Conservation (phyloP, 768 basidiomycete genomes). For the Mycena galopus region DNA sequence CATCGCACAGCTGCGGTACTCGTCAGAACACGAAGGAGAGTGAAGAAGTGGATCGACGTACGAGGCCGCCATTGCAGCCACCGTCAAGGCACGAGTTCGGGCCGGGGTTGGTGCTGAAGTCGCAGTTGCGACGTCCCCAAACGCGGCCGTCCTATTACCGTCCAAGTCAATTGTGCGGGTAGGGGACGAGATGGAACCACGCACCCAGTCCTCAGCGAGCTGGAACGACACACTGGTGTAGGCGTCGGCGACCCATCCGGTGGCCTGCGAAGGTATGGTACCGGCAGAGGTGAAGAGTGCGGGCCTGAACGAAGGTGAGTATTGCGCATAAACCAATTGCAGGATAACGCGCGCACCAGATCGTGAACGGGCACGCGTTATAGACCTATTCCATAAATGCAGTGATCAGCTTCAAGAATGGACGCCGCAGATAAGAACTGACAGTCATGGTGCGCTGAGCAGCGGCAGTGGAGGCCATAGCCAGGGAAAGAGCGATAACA, state of each 20-base stretch:
- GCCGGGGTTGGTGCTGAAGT: conserved; percentile 15
- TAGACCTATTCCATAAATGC: neutral
- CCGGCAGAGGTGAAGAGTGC: conserved; percentile 17
- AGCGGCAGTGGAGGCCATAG: too few species aligned
- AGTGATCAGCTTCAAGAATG: too few species aligned
- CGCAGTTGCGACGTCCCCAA: conserved; percentile 19
- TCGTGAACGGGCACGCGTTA: conserved; percentile 21
- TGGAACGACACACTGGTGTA: neutral
- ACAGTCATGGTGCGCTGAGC: too few species aligned
- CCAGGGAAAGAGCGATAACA: too few species aligned
- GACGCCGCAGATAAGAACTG: too few species aligned
- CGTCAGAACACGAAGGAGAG: neutral
- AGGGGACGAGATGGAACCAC: too few species aligned
- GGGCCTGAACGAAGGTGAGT: neutral
- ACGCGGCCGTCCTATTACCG: conserved; percentile 6
- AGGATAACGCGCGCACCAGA: neutral
- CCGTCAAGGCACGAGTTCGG: conserved; percentile 58
- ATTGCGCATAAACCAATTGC: neutral
- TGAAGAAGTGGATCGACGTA: conserved; percentile 43
- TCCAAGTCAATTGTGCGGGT: neutral
- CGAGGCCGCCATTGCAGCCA: conserved; percentile 62
- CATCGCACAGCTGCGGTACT: conserved; percentile 19
- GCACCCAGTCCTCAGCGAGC: conserved; percentile 15
- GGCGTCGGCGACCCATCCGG: conserved; percentile 9
- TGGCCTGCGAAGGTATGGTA: conserved; percentile 2